Conservation (phyloP, 2,329 filamentous ascomycete genomes). For the Trichoderma koningii region DNA sequence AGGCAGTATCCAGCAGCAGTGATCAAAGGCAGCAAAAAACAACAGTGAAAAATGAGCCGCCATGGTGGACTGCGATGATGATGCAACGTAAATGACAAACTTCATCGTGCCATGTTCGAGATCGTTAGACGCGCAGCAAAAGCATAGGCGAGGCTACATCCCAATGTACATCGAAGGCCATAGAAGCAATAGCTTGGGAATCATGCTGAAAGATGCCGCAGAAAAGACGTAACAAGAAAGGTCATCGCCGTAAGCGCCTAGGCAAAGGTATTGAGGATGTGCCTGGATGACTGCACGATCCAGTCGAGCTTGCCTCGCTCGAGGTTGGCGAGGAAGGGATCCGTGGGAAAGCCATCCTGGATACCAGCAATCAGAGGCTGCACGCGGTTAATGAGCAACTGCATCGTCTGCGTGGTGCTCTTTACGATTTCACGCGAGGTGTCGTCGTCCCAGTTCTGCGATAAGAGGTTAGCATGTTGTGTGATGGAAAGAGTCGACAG, state of each 20-base stretch:
- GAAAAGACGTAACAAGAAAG: slow-evolving; percentile 6
- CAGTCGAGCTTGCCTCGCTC: slow-evolving; percentile 45
- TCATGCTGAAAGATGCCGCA: slow-evolving; percentile 8
- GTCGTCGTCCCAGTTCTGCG: slow-evolving; percentile 44
- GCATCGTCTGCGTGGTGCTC: slow-evolving; percentile 45
- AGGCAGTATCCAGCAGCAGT: slow-evolving; percentile 12
- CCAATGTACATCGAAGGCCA: slow-evolving; percentile 7
- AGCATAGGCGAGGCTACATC: neutral
- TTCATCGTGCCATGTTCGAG: neutral
- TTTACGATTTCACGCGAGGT: slow-evolving; percentile 42
- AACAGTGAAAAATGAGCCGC: neutral
- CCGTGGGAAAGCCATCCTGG: slow-evolving; percentile 43
- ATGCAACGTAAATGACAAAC: neutral
- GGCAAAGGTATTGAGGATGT: slow-evolving; percentile 41
- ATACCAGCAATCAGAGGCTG: slow-evolving; percentile 41
- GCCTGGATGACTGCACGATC: slow-evolving; percentile 43
- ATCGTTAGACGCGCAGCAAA: slow-evolving; percentile 2
- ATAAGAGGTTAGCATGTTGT: slow-evolving; percentile 12
- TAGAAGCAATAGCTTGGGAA: slow-evolving; percentile 19
- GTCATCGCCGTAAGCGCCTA: slow-evolving; percentile 35
- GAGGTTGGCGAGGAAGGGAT: slow-evolving; percentile 44
- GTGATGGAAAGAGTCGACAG: neutral
- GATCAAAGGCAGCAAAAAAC: slow-evolving; percentile 9
- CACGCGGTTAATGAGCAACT: slow-evolving; percentile 42
- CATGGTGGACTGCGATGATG: neutral